Conservation (phyloP, 176 grass and related monocot species). For the Juncus effusus region DNA sequence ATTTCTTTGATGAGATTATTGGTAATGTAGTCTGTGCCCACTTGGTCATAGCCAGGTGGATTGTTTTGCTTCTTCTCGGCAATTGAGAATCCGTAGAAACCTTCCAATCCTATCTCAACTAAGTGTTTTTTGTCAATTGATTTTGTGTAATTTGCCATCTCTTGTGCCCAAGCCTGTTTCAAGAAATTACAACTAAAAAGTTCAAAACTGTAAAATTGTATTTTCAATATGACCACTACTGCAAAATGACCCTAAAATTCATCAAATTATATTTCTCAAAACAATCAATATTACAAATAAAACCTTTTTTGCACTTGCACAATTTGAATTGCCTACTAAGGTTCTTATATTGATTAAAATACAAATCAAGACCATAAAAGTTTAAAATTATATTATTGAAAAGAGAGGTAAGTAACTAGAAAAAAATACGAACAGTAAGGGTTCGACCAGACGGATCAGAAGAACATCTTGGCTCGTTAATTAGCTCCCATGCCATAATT, state of each 20-base stretch:
- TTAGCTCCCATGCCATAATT: slow-evolving; percentile 86
- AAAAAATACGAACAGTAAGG: slow-evolving; percentile 4
- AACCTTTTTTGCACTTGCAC: too few species aligned
- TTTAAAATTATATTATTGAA: too few species aligned
- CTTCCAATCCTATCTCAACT: slow-evolving; percentile 63
- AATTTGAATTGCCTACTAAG: not conserved
- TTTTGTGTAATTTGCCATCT: slow-evolving; percentile 75
- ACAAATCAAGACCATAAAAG: too few species aligned
- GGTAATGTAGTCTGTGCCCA: slow-evolving; percentile 56
- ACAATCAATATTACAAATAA: too few species aligned
- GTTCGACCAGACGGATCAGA: slow-evolving; percentile 45
- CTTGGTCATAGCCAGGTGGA: slow-evolving; percentile 35
- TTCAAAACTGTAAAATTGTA: too few species aligned
- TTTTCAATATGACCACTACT: too few species aligned
- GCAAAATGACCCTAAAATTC: too few species aligned
- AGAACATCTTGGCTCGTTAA: slow-evolving; percentile 74
- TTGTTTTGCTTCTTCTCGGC: slow-evolving; percentile 53
- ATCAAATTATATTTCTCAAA: too few species aligned
- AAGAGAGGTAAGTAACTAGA: too few species aligned
- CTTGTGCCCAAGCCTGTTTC: slow-evolving; percentile 60
- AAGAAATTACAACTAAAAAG: not conserved
- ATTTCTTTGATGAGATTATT: slow-evolving; percentile 43
- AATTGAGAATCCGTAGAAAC: slow-evolving; percentile 65
- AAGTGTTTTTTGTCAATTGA: slow-evolving; percentile 56
- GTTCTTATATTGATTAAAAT: too few species aligned